A percentile compares a stretch with the other conserved stretches of the same genome.
These are phyloP conservation scores for Diophrys appendiculata DNA, from an alignment of 73 alveolate species.

Conservation along the genomic window DNA sequence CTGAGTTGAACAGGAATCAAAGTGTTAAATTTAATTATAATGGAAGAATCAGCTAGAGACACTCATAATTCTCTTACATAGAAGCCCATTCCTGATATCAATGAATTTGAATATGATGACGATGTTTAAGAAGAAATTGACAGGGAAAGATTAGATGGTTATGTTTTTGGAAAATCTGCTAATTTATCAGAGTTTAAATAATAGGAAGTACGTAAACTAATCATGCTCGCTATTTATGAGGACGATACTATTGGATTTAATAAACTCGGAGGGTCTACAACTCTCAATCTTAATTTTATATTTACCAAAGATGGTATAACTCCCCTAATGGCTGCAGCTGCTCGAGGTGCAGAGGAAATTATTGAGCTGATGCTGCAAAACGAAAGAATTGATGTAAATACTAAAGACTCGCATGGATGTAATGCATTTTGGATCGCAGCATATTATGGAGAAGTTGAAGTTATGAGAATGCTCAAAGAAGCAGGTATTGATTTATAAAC, in stretches of 20 bases:
- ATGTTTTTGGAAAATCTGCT: too few species aligned
- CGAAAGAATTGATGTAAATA: constrained; percentile 14
- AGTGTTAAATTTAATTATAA: too few species aligned
- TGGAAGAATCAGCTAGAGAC: too few species aligned
- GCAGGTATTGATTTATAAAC: constrained; percentile 17
- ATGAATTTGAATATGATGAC: too few species aligned
- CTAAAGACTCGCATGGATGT: constrained; percentile 35
- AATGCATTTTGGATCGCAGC: constrained; percentile 59
- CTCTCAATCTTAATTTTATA: background rate
- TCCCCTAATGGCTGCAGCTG: background rate
- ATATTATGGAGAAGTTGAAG: constrained; percentile 24
- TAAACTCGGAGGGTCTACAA: background rate
- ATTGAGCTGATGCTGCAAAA: constrained; percentile 18
- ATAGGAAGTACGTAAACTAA: background rate
- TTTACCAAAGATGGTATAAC: background rate
- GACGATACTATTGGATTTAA: background rate
- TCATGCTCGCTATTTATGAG: background rate
- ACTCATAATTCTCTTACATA: too few species aligned
- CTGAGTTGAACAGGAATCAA: too few species aligned
- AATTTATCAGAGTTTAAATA: too few species aligned
- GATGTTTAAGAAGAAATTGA: too few species aligned
- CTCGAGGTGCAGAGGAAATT: constrained; percentile 13
- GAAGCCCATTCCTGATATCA: too few species aligned
- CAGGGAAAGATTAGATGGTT: too few species aligned
- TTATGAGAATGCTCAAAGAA: constrained; percentile 20